phyloP scores from a whole-genome alignment of 805 yeast species.

The Candida glaebosa region DNA sequence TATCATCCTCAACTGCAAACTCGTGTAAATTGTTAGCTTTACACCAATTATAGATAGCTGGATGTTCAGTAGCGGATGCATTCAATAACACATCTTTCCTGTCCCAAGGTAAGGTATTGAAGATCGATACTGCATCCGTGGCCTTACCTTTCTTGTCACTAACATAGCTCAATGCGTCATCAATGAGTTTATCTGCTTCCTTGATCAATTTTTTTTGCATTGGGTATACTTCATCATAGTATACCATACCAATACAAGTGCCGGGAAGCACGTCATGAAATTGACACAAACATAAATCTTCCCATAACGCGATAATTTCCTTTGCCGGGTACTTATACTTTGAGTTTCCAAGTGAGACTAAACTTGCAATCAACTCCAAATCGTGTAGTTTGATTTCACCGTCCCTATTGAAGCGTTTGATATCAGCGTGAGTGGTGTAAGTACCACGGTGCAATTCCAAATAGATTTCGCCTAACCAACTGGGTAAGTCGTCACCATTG shows the following conservation, averaged over 20 bases:
- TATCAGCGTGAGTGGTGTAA: constrained; percentile 88
- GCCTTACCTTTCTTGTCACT: constrained; percentile 15
- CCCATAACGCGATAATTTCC: constrained; percentile 76
- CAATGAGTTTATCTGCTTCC: constrained; percentile 49
- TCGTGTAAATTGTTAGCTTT: constrained; percentile 2
- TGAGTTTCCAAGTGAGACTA: constrained; percentile 55
- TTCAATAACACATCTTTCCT: constrained; percentile 43
- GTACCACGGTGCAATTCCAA: constrained; percentile 97
- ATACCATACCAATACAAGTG: constrained; percentile 90
- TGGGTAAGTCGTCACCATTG: constrained; percentile 65
- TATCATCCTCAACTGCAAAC: constrained; percentile 10
- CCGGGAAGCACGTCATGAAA: constrained; percentile 99
- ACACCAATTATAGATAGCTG: constrained; percentile 6
- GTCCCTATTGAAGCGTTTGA: constrained; percentile 74
- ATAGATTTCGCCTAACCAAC: constrained; percentile 93
- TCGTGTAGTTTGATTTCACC: constrained; percentile 79
- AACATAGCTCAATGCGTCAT: constrained; percentile 46
- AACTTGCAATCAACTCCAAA: constrained; percentile 77
- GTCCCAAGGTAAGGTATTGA: constrained; percentile 68
- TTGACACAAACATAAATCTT: constrained; percentile 82
- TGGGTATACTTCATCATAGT: constrained; percentile 75
- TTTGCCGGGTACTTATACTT: constrained; percentile 69
- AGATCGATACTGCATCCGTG: constrained; percentile 10
- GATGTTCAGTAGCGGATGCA: constrained; percentile 21
- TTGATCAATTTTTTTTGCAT: constrained; percentile 59